Evolutionary conservation across 2,329 filamentous ascomycete genomes (phyloP).

Genomic region (Eurotiales sp.): DNA sequence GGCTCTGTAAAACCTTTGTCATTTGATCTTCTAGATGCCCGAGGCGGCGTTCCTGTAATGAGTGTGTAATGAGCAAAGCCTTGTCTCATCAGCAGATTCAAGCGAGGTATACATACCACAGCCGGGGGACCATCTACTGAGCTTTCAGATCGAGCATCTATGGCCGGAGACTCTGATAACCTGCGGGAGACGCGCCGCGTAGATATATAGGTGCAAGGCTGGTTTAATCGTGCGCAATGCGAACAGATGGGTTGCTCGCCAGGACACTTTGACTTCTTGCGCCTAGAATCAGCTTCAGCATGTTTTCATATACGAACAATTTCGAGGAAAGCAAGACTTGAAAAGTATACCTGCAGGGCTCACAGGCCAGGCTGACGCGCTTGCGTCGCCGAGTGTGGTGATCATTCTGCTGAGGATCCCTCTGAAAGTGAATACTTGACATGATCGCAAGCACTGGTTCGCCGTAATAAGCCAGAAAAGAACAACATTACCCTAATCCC

Average conservation of each 20-base stretch:
- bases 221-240: conserved; percentile 47
- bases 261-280: conserved; percentile 52
- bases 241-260: conserved; percentile 50
- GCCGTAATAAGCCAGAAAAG: too few relatives aligned
- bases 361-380: conserved; percentile 40
- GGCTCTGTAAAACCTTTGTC: conserved; percentile 31
- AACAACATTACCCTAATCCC: too few relatives aligned
- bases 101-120: neutral
- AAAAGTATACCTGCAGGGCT: conserved; percentile 37
- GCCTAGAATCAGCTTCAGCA: conserved; percentile 35
- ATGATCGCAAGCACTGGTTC: neutral
- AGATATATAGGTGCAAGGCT: conserved; percentile 44
- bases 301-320: conserved; percentile 15
- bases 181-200: conserved; percentile 13
- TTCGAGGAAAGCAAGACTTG: neutral
- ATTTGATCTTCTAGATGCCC: conserved; percentile 32
- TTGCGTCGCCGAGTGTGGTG: conserved; percentile 25
- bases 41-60: conserved; percentile 28
- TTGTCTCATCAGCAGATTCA: neutral
- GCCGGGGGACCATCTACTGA: conserved; percentile 6
- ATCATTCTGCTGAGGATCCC: neutral
- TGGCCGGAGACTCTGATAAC: conserved; percentile 3
- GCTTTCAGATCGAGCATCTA: conserved; percentile 12
- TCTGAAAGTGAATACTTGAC: neutral
- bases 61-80: neutral